Percentiles rank a stretch among this genome's conserved stretches.
phyloP scores from a whole-genome alignment of 129 eudicot genomes.

The Glebionis coronaria region DNA sequence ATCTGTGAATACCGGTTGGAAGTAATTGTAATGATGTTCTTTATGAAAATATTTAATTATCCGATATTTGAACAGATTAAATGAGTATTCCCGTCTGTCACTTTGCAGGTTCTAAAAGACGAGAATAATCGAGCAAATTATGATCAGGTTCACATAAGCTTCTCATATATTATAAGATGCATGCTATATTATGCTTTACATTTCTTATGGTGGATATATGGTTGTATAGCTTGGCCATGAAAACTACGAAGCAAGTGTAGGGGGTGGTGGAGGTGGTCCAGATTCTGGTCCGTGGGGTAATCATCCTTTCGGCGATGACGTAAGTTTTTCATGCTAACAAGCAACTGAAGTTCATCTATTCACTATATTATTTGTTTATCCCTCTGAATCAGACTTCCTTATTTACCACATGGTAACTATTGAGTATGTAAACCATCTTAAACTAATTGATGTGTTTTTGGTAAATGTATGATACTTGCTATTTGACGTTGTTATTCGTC shows the following conservation, averaged over 20 bases:
- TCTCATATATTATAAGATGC: not conserved
- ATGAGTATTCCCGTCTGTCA: not conserved
- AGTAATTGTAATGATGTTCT: not conserved
- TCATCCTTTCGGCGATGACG: constrained; percentile 21
- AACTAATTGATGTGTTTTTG: not conserved
- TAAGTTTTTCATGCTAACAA: constrained; percentile 12
- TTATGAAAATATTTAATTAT: not conserved
- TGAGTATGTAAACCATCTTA: not conserved
- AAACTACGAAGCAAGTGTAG: constrained; percentile 42
- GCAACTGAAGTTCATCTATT: not conserved
- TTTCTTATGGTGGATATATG: constrained; percentile 4
- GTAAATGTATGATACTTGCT: not conserved
- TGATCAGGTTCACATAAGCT: constrained; percentile 47
- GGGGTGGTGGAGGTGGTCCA: constrained; percentile 42
- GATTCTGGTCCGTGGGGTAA: constrained; percentile 36
- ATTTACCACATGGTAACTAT: not conserved
- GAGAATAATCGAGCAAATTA: constrained; percentile 58
- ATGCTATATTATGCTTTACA: not conserved
- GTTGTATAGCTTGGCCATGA: constrained; percentile 66
- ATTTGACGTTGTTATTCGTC: not conserved
- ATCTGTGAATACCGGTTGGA: not conserved
- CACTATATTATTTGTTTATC: not conserved
- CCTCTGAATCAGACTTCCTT: not conserved
- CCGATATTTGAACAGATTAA: not conserved
- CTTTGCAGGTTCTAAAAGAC: constrained; percentile 67